Base-by-base conservation (phyloP, 1,139 yeast species). In the Blastobotrys apis region DNA sequence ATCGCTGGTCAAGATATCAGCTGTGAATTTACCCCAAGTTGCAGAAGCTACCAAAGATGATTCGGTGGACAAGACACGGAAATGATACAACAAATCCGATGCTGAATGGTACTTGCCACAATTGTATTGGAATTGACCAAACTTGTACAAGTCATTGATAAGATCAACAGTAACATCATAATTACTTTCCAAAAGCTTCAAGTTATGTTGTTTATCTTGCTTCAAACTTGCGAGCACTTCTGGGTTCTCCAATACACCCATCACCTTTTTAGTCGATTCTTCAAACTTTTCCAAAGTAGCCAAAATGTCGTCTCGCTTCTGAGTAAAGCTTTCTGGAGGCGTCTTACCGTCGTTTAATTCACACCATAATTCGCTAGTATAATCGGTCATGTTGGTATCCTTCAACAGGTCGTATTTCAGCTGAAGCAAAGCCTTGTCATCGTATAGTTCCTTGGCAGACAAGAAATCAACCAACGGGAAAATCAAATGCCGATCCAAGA, bases 11-110 rank as follows among this genome's bases (percentile, higher is more conserved):
- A 77, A 66, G 49, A 79, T 75, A 52, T 77, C 81, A 33, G 77
- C 69, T 1, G 83, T 80, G 15, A 78, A 64, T 55, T 74, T 74
- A 57, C 82, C 82, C 81, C 82, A 78, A n/a, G 81, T 75, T 20
- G 82, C 80, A 45, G 77, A 74, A 39, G 73, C 60, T 48, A 73
- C 70, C 49, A 73, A 62, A 23, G 74, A 72, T 49, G 64, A 64
- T 56, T 77, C 73, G 29, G 75, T 72, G 16, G 81, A 75, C 23
- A 78, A 64, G 13, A 74, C 69, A 58, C 80, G 67, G 59, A 77
- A 78, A 58, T 75, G 78, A 54, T 72, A 73, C 48, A 78, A 63
- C 49, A 76, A 65, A 56, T 77, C 81, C 21, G 77, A 68, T 10
- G 82, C 80, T 63, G 74, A 70, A 40, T 68, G 73, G 60, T 77